phyloP scores from a whole-genome alignment of 129 eudicot genomes.

The Helianthus tuberosus region DNA sequence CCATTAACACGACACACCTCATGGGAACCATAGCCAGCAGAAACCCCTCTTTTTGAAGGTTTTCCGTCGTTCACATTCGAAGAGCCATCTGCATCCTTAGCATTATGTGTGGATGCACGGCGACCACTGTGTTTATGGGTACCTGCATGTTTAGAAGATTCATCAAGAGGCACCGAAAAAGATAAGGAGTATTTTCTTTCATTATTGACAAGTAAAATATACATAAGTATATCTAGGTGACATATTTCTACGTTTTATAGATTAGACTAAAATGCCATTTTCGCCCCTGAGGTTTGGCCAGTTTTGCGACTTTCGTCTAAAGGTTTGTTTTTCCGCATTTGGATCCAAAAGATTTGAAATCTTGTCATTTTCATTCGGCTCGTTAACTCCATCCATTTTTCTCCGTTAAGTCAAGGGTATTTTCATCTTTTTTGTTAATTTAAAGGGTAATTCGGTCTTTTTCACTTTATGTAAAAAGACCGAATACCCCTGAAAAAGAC shows the following conservation, averaged over 20 bases:
- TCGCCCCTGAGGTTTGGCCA: too few relatives aligned
- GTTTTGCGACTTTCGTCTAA: too few relatives aligned
- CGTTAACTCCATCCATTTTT: too few relatives aligned
- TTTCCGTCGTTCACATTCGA: conserved; percentile 52
- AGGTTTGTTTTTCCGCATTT: too few relatives aligned
- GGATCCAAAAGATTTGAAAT: too few relatives aligned
- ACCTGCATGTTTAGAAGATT: conserved; percentile 42
- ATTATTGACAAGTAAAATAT: conserved; percentile 1
- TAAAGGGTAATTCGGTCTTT: too few relatives aligned
- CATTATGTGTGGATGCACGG: conserved; percentile 50
- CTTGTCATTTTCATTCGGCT: too few relatives aligned
- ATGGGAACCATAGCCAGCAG: conserved; percentile 59
- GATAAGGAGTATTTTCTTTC: conserved; percentile 8
- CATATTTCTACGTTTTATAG: neutral
- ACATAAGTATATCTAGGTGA: neutral
- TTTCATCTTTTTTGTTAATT: too few relatives aligned
- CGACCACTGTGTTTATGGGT: conserved; percentile 68
- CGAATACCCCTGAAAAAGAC: too few relatives aligned
- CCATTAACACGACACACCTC: conserved; percentile 52
- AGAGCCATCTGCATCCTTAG: conserved; percentile 62
- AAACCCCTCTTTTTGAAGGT: conserved; percentile 63
- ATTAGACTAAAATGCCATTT: too few relatives aligned
- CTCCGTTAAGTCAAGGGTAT: too few relatives aligned
- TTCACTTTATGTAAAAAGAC: too few relatives aligned
- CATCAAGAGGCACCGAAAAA: conserved; percentile 1